Evolutionary conservation across 768 basidiomycete genomes (phyloP).

Genomic region (Psilocybe cubensis): DNA sequence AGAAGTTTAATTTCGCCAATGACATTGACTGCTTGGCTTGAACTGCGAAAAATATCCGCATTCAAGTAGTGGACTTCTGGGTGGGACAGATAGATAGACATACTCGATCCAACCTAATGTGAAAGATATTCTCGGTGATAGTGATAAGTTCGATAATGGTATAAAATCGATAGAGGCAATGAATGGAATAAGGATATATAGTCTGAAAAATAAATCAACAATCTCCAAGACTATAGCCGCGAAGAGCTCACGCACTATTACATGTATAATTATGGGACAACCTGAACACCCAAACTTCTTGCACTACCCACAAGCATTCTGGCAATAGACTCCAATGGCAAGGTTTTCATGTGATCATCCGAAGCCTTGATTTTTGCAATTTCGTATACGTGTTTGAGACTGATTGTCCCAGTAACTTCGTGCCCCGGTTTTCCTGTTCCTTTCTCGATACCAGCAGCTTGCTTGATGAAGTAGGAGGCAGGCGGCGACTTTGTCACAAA

Average conservation of each 20-base stretch:
- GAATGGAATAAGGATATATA: slow-evolving; percentile 9
- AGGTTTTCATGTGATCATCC: slow-evolving; percentile 87
- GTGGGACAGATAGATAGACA: slow-evolving; percentile 6
- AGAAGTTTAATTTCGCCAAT: slow-evolving; percentile 46
- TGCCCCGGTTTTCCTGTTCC: slow-evolving; percentile 84
- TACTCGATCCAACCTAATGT: slow-evolving; percentile 12
- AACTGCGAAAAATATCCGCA: slow-evolving; percentile 11
- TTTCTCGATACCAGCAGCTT: slow-evolving; percentile 88
- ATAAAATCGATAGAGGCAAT: slow-evolving; percentile 10
- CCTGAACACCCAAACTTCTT: slow-evolving; percentile 85
- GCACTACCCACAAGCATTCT: slow-evolving; percentile 90
- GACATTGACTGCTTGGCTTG: slow-evolving; percentile 28
- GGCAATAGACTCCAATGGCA: slow-evolving; percentile 86
- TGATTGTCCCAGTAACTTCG: slow-evolving; percentile 79
- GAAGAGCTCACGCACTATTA: slow-evolving; percentile 18
- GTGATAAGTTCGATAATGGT: slow-evolving; percentile 14
- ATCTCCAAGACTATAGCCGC: not conserved
- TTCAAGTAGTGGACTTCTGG: slow-evolving; percentile 12
- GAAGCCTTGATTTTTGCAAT: slow-evolving; percentile 95
- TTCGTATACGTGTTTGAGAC: slow-evolving; percentile 97
- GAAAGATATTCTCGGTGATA: slow-evolving; percentile 8
- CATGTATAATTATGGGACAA: slow-evolving; percentile 68
- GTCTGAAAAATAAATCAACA: slow-evolving; percentile 13
- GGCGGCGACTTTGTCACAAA: slow-evolving; percentile 94
- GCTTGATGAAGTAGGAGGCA: slow-evolving; percentile 87